Conservation (phyloP, 23 red algal species). For the Gracilaria domingensis region DNA sequence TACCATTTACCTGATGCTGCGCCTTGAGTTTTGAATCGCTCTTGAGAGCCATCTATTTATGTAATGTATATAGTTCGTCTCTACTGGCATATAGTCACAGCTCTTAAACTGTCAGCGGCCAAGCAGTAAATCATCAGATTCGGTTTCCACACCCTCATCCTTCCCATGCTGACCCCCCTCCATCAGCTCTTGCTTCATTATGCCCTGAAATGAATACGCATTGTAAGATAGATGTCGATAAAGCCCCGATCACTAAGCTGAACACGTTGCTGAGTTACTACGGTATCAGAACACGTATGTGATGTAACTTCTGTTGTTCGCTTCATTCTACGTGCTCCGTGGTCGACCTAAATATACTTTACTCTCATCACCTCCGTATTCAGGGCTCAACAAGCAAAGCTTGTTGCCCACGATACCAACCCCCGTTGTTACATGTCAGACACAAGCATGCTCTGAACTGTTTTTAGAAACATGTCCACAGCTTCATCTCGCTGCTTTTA, state of each 20-base stretch:
- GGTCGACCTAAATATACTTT: neutral
- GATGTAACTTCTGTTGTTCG: neutral
- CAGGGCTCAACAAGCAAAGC: constrained; percentile 1
- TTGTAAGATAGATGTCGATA: neutral
- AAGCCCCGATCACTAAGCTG: neutral
- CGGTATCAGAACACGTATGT: neutral
- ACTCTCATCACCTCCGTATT: neutral
- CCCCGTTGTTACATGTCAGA: neutral
- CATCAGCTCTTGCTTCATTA: too few relatives aligned
- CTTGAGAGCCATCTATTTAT: neutral
- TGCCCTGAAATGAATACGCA: too few relatives aligned
- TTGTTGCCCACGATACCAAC: neutral
- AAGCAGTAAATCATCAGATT: neutral
- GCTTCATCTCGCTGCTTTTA: neutral
- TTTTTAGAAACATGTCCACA: neutral
- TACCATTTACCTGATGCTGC: constrained; percentile 6
- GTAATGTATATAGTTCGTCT: neutral
- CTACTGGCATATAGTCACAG: constrained; percentile 6
- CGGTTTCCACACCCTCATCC: too few relatives aligned
- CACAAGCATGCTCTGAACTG: neutral
- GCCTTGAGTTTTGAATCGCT: neutral
- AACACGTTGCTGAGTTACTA: neutral
- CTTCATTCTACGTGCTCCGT: neutral
- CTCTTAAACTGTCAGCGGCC: neutral
- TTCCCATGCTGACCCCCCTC: too few relatives aligned